A percentile compares a stretch with the other conserved stretches of the same genome.
These are phyloP conservation scores for Corylus heterophylla DNA, from an alignment of 306 rosid genomes.

Conservation along the genomic window DNA sequence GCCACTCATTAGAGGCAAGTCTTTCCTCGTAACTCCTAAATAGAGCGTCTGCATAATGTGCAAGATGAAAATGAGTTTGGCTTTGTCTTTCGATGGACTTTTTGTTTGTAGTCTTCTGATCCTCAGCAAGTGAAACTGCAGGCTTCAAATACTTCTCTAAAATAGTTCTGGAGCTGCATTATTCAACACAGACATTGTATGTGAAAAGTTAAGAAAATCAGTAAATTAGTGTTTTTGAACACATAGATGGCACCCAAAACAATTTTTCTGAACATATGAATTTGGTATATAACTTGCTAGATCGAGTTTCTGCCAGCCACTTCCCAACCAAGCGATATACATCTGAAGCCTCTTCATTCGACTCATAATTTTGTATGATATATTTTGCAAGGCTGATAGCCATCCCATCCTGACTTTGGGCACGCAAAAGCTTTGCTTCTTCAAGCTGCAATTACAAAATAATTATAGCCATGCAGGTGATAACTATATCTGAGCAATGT, in stretches of 20 bases:
- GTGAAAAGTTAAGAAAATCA: not conserved
- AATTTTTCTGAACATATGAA: conserved; percentile 17
- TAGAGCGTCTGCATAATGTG: conserved; percentile 91
- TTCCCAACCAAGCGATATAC: conserved; percentile 87
- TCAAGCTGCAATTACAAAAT: conserved; percentile 64
- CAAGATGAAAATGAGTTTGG: conserved; percentile 82
- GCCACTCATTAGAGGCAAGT: conserved; percentile 87
- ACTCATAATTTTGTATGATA: conserved; percentile 47
- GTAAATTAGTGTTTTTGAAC: conserved; percentile 16
- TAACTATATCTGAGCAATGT: conserved; percentile 13
- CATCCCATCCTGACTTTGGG: conserved; percentile 85
- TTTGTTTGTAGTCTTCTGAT: conserved; percentile 50
- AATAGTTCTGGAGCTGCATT: conserved; percentile 92
- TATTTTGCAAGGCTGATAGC: conserved; percentile 91
- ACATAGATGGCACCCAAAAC: conserved; percentile 1
- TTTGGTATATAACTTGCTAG: conserved; percentile 73
- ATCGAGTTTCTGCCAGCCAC: conserved; percentile 98
- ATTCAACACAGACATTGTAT: conserved; percentile 18
- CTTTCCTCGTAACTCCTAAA: conserved; percentile 91
- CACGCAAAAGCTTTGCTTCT: conserved; percentile 96
- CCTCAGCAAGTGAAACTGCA: conserved; percentile 78
- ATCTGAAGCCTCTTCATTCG: conserved; percentile 76
- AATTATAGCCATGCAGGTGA: conserved; percentile 5
- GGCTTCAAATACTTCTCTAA: conserved; percentile 87
- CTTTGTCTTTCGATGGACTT: conserved; percentile 61